Evolutionary conservation across 2,329 filamentous ascomycete species (phyloP).

Genomic region (Penicillium psychrosexuale): DNA sequence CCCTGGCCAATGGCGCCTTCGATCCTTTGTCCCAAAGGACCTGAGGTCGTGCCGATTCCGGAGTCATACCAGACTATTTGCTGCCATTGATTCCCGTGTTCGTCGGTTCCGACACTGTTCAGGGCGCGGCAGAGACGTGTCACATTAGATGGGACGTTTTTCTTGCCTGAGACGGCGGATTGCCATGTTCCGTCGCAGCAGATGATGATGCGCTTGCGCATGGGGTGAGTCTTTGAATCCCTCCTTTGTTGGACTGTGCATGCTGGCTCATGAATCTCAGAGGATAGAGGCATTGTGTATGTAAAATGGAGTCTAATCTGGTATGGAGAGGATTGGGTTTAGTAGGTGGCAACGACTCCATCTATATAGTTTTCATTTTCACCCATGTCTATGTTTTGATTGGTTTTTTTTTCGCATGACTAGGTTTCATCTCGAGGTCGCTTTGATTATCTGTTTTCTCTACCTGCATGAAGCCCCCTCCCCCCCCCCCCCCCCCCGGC

Average conservation of each 20-base stretch:
- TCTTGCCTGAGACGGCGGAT: slow-evolving; percentile 29
- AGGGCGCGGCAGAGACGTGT: slow-evolving; percentile 33
- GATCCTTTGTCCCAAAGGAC: slow-evolving; percentile 23
- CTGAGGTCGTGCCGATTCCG: slow-evolving; percentile 29
- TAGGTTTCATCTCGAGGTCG: neutral
- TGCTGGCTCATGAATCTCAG: neutral
- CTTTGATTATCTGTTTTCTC: neutral
- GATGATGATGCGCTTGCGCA: slow-evolving; percentile 31
- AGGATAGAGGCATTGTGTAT: slow-evolving; percentile 1
- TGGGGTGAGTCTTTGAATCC: slow-evolving; percentile 5
- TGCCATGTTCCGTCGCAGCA: slow-evolving; percentile 38
- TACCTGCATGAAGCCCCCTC: neutral
- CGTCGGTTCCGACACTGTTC: slow-evolving; percentile 25
- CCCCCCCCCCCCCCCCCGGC: neutral
- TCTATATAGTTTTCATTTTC: neutral
- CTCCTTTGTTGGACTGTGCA: neutral
- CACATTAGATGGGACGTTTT: slow-evolving; percentile 32
- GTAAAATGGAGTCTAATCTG: neutral
- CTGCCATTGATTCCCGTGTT: slow-evolving; percentile 24
- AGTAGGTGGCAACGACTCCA: neutral
- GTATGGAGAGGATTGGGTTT: neutral
- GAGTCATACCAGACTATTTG: slow-evolving; percentile 37
- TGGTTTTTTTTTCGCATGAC: neutral
- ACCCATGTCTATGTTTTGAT: neutral
- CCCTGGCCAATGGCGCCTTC: slow-evolving; percentile 23